Base-by-base conservation (phyloP, 805 yeast genomes). In the Metschnikowia kofuensis region DNA sequence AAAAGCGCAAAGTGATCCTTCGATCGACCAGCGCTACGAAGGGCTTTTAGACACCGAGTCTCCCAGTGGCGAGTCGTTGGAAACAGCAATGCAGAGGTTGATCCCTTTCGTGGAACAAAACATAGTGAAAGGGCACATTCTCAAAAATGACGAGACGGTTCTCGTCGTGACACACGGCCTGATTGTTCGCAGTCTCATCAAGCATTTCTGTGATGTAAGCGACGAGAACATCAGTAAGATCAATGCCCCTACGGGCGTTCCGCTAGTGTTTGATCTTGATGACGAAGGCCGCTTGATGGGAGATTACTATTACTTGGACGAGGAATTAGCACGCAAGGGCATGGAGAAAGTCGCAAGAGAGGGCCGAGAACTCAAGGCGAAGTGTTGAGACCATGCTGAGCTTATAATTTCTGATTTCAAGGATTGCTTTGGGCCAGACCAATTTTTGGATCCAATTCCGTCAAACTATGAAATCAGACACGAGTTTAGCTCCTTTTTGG, bases 211-310 rank as follows among this genome's bases (percentile, higher is more conserved):
- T 40, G 58, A 61, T 31, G 67, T 72, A 28, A 63, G 67, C 44
- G 75, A 73, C 54, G 63, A 63, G 34, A 70, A 67, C 45, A 71
- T 73, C 31, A 63, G 68, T 38, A 63, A 66, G 39, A 69, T 73
- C 45, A 71, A 73, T 51, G 72, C 72, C 2, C 77, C 78, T 15
- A 73, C 76, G 1, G 78, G 77, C 1, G 66, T 73, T 4, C 78
- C 78, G 9, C 57, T 72, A n/a, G 70, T 71, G 26, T 72, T 73
- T 54, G 76, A 73, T 48, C 49, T 71, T 8, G 61, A 67, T 47
- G 69, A 68, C 38, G 47, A 54, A 7, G 70, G 69, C 7, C 52
- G 56, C 14, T 52, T 66, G 40, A 47, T 60, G 6, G 61, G 60
- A 38, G 63, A 62, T 32, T 65, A 64, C 53, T 70, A 73, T 52